Percentiles rank a stretch among this genome's conserved stretches.
phyloP scores from a whole-genome alignment of 805 yeast species.

The Metschnikowia noctiluminum region DNA sequence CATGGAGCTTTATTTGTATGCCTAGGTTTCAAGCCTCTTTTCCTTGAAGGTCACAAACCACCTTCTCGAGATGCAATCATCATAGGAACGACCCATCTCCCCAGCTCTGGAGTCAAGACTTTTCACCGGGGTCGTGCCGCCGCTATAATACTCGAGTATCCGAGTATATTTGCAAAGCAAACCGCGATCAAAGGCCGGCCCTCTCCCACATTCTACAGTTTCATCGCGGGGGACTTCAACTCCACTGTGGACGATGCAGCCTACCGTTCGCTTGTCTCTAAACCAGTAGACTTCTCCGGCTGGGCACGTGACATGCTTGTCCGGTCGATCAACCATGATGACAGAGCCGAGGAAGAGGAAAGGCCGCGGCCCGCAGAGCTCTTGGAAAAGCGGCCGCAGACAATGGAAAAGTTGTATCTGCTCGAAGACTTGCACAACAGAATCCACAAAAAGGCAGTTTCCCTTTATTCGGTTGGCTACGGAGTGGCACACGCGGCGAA shows the following conservation, averaged over 20 bases:
- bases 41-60: slow-evolving; percentile 1
- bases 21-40: not conserved
- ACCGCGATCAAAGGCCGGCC: not conserved
- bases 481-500: not conserved
- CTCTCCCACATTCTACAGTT: not conserved
- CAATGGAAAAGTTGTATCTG: not conserved
- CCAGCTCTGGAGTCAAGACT: not conserved
- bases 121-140: not conserved
- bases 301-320: slow-evolving; percentile 1
- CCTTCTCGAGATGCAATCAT: slow-evolving; percentile 5
- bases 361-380: not conserved
- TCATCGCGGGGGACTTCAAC: slow-evolving; percentile 8
- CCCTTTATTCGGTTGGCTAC: slow-evolving; percentile 4
- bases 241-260: slow-evolving; percentile 3
- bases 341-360: not conserved
- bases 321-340: not conserved
- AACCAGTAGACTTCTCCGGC: slow-evolving; percentile 3
- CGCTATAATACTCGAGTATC: not conserved
- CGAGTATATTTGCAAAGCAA: not conserved
- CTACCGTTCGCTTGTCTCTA: slow-evolving; percentile 2
- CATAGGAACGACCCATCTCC: slow-evolving; percentile 4
- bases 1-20: slow-evolving; percentile 4
- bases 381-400: not conserved
- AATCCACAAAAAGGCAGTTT: not conserved
- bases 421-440: slow-evolving; percentile 4